Evolutionary conservation across 2,329 filamentous ascomycete species (phyloP).

Genomic region (Fusarium ambrosium): DNA sequence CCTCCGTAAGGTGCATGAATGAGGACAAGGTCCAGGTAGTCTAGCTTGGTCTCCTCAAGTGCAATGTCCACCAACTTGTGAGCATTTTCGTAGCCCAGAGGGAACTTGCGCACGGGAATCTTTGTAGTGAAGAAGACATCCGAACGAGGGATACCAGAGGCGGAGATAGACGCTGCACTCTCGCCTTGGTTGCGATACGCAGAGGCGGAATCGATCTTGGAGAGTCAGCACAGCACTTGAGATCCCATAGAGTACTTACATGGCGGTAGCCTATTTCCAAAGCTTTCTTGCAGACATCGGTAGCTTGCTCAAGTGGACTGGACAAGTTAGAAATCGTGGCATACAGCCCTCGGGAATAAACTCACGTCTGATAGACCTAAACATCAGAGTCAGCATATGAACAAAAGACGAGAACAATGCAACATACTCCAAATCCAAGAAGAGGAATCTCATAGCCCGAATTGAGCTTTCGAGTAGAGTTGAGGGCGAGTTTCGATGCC

Average conservation of each 20-base stretch:
- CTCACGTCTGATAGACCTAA: slow-evolving; percentile 68
- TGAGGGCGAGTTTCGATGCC: slow-evolving; percentile 60
- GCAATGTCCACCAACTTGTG: slow-evolving; percentile 74
- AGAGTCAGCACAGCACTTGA: neutral
- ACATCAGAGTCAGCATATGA: slow-evolving; percentile 18
- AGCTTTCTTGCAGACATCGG: slow-evolving; percentile 60
- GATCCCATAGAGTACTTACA: slow-evolving; percentile 44
- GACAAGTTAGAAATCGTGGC: slow-evolving; percentile 9
- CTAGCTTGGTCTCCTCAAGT: slow-evolving; percentile 71
- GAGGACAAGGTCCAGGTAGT: slow-evolving; percentile 76
- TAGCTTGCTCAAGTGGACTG: slow-evolving; percentile 49
- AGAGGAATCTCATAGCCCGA: slow-evolving; percentile 67
- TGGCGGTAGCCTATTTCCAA: slow-evolving; percentile 67
- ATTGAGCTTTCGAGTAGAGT: slow-evolving; percentile 65
- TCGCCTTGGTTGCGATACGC: slow-evolving; percentile 65
- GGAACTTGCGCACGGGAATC: slow-evolving; percentile 57
- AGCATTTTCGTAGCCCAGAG: slow-evolving; percentile 71
- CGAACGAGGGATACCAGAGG: slow-evolving; percentile 58
- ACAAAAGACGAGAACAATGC: neutral
- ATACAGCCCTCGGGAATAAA: slow-evolving; percentile 23
- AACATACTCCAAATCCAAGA: slow-evolving; percentile 67
- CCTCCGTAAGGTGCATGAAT: slow-evolving; percentile 74
- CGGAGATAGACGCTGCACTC: slow-evolving; percentile 60
- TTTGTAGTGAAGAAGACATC: slow-evolving; percentile 71
- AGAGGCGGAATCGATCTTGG: slow-evolving; percentile 66